A percentile compares a stretch with the other conserved stretches of the same genome.
These are phyloP conservation scores for Posidonia australis DNA, from an alignment of 106 monocot genomes.

Conservation along the genomic window DNA sequence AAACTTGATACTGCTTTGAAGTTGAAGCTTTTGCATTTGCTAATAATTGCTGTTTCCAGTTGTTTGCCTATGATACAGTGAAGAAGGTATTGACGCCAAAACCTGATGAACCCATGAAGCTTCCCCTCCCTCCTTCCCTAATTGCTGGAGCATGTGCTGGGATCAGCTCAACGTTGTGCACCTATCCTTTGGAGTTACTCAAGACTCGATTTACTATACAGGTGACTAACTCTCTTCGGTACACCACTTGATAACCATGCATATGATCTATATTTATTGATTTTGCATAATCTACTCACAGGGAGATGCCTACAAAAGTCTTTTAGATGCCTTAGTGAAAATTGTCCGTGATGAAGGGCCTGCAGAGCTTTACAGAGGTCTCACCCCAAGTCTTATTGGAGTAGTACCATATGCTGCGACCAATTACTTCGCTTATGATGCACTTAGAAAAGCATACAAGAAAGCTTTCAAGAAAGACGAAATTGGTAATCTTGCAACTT, in stretches of 20 bases:
- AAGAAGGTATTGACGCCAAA: slow-evolving; percentile 65
- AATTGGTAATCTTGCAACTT: slow-evolving; percentile 58
- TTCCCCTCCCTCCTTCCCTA: slow-evolving; percentile 57
- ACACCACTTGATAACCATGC: not conserved
- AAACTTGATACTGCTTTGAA: no score
- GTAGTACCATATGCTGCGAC: slow-evolving; percentile 87
- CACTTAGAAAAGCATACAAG: slow-evolving; percentile 58
- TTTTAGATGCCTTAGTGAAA: slow-evolving; percentile 76
- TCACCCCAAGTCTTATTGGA: slow-evolving; percentile 84
- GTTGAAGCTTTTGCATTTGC: no score
- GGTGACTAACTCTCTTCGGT: slow-evolving; percentile 18
- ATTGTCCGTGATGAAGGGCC: slow-evolving; percentile 80
- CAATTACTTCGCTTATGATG: slow-evolving; percentile 86
- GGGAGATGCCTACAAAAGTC: slow-evolving; percentile 73
- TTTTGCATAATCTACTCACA: slow-evolving; percentile 6
- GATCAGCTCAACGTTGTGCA: slow-evolving; percentile 75
- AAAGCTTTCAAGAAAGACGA: slow-evolving; percentile 57
- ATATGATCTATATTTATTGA: not conserved
- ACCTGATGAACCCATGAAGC: slow-evolving; percentile 36
- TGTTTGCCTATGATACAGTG: slow-evolving; percentile 84
- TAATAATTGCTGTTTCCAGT: slow-evolving; percentile 31
- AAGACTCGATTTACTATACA: slow-evolving; percentile 91
- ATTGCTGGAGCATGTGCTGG: slow-evolving; percentile 91
- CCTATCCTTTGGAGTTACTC: slow-evolving; percentile 82
- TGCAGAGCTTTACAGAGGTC: slow-evolving; percentile 82